These are phyloP conservation scores for Tilletia setariae DNA, from an alignment of 1,284 basidiomycete species.

Conservation along the genomic window DNA sequence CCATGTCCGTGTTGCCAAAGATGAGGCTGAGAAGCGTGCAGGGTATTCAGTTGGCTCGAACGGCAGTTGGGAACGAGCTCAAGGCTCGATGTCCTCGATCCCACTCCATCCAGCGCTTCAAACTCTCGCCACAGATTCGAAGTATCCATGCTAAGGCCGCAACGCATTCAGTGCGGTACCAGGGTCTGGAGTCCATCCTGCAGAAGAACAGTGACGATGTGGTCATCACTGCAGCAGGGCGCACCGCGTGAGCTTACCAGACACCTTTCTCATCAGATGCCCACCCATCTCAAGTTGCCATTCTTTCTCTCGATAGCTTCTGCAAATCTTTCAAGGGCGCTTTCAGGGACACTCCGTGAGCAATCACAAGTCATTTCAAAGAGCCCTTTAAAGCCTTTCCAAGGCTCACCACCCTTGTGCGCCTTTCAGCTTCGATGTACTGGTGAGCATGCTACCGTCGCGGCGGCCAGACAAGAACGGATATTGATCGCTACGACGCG, in stretches of 20 bases:
- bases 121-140: too few species aligned
- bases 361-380: not conserved
- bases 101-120: too few species aligned
- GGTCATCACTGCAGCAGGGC: constrained; percentile 78
- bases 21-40: too few species aligned
- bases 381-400: too few species aligned
- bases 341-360: constrained; percentile 67
- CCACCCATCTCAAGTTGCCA: not conserved
- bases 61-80: too few species aligned
- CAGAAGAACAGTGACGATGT: constrained; percentile 45
- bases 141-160: too few species aligned
- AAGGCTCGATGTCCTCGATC: too few species aligned
- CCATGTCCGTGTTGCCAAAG: not conserved
- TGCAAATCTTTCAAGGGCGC: constrained; percentile 74
- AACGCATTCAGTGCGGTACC: constrained; percentile 10
- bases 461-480: not conserved
- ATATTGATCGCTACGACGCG: not conserved
- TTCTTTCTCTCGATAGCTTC: constrained; percentile 50
- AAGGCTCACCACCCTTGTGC: not conserved
- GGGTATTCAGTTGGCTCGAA: too few species aligned
- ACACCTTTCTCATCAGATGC: not conserved
- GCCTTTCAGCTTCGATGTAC: constrained; percentile 22
- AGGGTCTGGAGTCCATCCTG: constrained; percentile 36
- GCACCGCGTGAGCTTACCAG: constrained; percentile 61
- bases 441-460: constrained; percentile 2